Conservation (phyloP, 169 alveolate species). For the Plasmodium knowlesi region DNA sequence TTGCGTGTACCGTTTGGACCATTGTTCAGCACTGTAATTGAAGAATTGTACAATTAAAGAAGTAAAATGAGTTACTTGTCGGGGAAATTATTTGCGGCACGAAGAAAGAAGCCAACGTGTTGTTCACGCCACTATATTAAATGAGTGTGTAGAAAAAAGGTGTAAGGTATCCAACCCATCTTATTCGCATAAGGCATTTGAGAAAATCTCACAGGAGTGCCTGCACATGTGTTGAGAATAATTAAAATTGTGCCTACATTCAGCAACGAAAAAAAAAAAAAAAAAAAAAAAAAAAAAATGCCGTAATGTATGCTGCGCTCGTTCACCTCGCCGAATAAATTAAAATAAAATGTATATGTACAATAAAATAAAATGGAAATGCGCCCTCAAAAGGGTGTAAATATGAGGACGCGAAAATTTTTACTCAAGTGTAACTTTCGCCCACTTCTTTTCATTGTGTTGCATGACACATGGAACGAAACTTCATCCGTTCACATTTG, state of each 20-base stretch:
- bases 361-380: background rate
- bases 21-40: background rate
- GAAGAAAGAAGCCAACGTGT: background rate
- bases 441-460: background rate
- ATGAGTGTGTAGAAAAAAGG: background rate
- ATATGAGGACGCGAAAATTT: background rate
- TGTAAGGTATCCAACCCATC: background rate
- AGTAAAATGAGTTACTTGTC: background rate
- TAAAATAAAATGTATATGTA: background rate
- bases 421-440: background rate
- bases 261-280: background rate
- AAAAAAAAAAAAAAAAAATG: background rate
- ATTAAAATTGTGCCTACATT: background rate
- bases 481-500: background rate
- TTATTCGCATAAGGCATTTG: background rate
- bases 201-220: background rate
- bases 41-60: background rate
- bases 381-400: background rate
- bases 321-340: background rate
- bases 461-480: background rate
- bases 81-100: background rate
- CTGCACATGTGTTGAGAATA: background rate
- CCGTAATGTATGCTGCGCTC: background rate
- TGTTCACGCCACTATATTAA: background rate
- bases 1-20: background rate